Conservation (phyloP, 805 yeast species). For the Blastobotrys attinorum region DNA sequence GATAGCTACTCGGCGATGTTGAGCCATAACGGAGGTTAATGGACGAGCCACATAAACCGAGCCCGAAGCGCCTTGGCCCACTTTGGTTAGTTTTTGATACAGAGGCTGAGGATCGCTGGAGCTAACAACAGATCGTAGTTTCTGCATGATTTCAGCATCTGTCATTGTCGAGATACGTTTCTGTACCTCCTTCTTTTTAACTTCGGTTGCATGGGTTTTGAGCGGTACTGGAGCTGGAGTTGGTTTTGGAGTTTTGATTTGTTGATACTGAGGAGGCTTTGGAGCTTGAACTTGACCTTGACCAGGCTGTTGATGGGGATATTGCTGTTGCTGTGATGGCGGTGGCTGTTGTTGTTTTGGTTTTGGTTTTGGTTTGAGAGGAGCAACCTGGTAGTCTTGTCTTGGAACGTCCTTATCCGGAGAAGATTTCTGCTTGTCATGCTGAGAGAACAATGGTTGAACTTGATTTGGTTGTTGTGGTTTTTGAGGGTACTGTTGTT, state of each 20-base stretch:
- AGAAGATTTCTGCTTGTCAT: neutral
- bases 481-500: neutral
- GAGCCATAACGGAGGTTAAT: conserved; percentile 29
- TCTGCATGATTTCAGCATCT: conserved; percentile 81
- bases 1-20: conserved; percentile 61
- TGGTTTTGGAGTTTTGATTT: conserved; percentile 1
- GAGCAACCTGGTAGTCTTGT: conserved; percentile 1
- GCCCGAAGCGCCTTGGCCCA: conserved; percentile 98
- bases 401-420: neutral
- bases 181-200: conserved; percentile 30
- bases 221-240: conserved; percentile 17
- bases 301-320: conserved; percentile 4
- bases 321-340: conserved; percentile 8
- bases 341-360: conserved; percentile 4
- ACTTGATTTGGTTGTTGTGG: neutral
- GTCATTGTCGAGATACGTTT: conserved; percentile 56
- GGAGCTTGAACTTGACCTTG: conserved; percentile 1
- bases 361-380: neutral
- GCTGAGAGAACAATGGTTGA: neutral
- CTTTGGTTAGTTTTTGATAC: conserved; percentile 50
- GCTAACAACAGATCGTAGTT: conserved; percentile 73
- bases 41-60: conserved; percentile 85
- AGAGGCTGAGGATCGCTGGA: conserved; percentile 75
- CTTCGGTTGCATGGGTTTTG: conserved; percentile 10
- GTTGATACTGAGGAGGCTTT: conserved; percentile 2